These are phyloP conservation scores for Mortierella sp. DNA, from an alignment of 371 early-diverging fungal species.

Conservation along the genomic window DNA sequence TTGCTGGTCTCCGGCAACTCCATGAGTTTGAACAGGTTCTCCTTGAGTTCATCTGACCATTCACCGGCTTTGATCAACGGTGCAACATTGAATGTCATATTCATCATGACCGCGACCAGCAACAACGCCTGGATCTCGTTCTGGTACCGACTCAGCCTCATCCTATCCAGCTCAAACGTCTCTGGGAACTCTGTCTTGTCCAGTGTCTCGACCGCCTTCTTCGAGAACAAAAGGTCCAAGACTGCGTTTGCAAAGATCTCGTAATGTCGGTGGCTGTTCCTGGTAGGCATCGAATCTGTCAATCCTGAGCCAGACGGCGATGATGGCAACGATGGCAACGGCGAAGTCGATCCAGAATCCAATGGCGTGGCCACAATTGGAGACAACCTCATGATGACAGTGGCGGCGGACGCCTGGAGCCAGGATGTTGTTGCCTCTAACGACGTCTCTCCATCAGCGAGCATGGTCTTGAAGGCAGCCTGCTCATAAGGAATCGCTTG, in stretches of 20 bases:
- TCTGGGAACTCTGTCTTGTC: conserved; percentile 23
- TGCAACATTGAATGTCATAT: conserved; percentile 17
- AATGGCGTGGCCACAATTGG: no score
- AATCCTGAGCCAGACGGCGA: not conserved
- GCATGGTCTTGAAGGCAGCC: conserved; percentile 21
- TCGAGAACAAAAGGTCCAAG: conserved; percentile 39
- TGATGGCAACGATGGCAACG: not conserved
- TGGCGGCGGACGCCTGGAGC: conserved; percentile 23
- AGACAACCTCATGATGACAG: no score
- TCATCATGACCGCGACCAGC: conserved; percentile 28
- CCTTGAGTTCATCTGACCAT: conserved; percentile 27
- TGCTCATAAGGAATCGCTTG: conserved; percentile 50
- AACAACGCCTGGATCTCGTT: conserved; percentile 44
- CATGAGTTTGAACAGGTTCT: conserved; percentile 31
- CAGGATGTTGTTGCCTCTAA: conserved; percentile 23
- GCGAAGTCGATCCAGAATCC: not conserved
- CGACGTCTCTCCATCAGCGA: conserved; percentile 9
- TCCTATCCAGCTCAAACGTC: conserved; percentile 33
- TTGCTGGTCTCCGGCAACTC: conserved; percentile 21
- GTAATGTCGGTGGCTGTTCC: conserved; percentile 18
- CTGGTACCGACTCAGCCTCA: conserved; percentile 36
- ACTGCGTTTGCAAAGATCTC: conserved; percentile 30
- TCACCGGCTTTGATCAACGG: conserved; percentile 17
- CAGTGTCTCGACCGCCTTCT: conserved; percentile 11
- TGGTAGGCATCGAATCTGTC: not conserved